phyloP scores from a whole-genome alignment of 768 basidiomycete species.

The Mycena vitilis region DNA sequence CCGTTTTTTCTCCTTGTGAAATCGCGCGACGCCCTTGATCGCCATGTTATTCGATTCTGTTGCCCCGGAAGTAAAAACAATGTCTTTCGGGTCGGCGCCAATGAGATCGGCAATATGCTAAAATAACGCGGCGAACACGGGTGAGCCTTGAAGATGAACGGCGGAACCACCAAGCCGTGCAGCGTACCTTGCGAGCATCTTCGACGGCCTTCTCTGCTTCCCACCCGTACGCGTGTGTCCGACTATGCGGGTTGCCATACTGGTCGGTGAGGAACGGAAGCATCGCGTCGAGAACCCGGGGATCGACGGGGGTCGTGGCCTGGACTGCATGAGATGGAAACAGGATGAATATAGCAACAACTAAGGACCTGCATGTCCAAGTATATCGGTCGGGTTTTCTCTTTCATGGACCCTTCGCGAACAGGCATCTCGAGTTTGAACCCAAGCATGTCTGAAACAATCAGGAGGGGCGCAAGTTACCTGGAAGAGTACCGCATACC shows the following conservation, averaged over 20 bases:
- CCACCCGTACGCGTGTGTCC: slow-evolving; percentile 99
- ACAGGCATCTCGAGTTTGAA: slow-evolving; percentile 80
- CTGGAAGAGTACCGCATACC: slow-evolving; percentile 54
- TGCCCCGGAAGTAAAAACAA: slow-evolving; percentile 97
- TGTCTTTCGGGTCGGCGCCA: slow-evolving; percentile 94
- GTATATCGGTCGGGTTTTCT: slow-evolving; percentile 90
- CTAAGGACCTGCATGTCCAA: slow-evolving; percentile 92
- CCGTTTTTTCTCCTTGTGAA: slow-evolving; percentile 92
- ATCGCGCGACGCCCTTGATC: slow-evolving; percentile 96
- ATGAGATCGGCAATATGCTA: slow-evolving; percentile 93
- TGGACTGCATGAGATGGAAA: slow-evolving; percentile 44
- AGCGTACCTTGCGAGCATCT: slow-evolving; percentile 81
- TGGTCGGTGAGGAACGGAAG: slow-evolving; percentile 94
- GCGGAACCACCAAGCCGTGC: slow-evolving; percentile 6
- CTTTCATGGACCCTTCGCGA: slow-evolving; percentile 66
- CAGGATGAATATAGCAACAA: neutral
- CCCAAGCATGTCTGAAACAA: slow-evolving; percentile 83
- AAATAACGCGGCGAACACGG: slow-evolving; percentile 2
- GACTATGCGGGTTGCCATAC: slow-evolving; percentile 97
- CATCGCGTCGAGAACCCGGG: slow-evolving; percentile 97
- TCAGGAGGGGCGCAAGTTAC: slow-evolving; percentile 11
- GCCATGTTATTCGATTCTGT: slow-evolving; percentile 98
- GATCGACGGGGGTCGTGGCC: slow-evolving; percentile 98
- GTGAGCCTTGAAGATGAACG: slow-evolving; percentile 1
- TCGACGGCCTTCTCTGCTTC: slow-evolving; percentile 97